phyloP scores from a whole-genome alignment of 2,329 filamentous ascomycete genomes.

The Paraconiothyrium sp. region DNA sequence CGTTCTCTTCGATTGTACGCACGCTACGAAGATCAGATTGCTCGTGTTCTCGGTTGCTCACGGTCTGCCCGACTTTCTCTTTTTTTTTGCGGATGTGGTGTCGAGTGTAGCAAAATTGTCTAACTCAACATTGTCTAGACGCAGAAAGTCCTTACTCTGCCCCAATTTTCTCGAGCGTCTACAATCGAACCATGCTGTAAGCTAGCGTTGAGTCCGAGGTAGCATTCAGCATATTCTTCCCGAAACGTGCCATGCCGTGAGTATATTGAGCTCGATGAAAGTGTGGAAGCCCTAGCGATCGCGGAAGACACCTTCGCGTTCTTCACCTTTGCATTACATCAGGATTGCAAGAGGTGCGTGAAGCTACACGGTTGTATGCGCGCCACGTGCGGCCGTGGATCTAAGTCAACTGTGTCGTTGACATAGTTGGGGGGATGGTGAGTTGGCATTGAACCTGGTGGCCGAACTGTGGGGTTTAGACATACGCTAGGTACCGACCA shows the following conservation, averaged over 20 bases:
- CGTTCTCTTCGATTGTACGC: conserved; percentile 39
- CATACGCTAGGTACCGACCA: no score
- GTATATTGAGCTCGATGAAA: conserved; percentile 44
- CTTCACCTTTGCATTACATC: conserved; percentile 31
- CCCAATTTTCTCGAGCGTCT: conserved; percentile 40
- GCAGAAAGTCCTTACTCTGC: conserved; percentile 41
- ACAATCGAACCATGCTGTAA: not conserved
- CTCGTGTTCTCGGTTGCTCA: conserved; percentile 13
- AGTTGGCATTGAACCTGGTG: no score
- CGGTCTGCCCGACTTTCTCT: not conserved
- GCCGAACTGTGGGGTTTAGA: no score
- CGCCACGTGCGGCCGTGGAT: no score
- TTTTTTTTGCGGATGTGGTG: conserved; percentile 40
- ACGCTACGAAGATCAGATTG: conserved; percentile 47
- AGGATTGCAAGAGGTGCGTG: not conserved
- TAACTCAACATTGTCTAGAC: conserved; percentile 37
- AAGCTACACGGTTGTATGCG: no score
- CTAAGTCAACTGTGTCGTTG: no score
- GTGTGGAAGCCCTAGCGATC: conserved; percentile 41
- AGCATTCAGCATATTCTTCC: conserved; percentile 24
- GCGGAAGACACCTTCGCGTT: conserved; percentile 41
- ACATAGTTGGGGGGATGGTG: no score
- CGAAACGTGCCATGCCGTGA: conserved; percentile 47
- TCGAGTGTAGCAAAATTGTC: conserved; percentile 52
- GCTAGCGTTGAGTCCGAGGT: conserved; percentile 37